Percentiles rank a stretch among this genome's conserved stretches.
Evolutionary conservation across 2,329 filamentous ascomycete genomes (phyloP).

Genomic region (Xylariaceae sp.): DNA sequence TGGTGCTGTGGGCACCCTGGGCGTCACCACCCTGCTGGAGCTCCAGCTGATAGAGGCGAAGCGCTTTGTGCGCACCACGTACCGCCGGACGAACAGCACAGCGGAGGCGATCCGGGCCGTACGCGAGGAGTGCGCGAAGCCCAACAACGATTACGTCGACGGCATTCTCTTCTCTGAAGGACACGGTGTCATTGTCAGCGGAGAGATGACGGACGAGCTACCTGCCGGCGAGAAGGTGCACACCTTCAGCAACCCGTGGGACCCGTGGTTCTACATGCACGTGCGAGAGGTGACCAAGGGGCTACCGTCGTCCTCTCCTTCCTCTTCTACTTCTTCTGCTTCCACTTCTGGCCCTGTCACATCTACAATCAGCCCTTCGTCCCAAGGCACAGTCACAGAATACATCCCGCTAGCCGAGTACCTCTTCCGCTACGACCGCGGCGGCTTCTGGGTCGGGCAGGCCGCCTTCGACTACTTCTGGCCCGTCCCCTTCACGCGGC

Average conservation of each 20-base stretch:
- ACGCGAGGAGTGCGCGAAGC: slow-evolving; percentile 38
- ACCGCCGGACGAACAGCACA: slow-evolving; percentile 48
- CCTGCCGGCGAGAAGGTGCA: slow-evolving; percentile 26
- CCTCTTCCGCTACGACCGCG: slow-evolving; percentile 71
- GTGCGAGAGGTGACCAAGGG: slow-evolving; percentile 43
- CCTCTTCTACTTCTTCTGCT: slow-evolving; percentile 15
- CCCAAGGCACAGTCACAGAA: slow-evolving; percentile 35
- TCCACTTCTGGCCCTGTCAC: neutral
- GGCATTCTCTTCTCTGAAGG: slow-evolving; percentile 60
- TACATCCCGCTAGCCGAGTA: slow-evolving; percentile 66
- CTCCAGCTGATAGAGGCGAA: slow-evolving; percentile 56
- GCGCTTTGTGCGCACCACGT: slow-evolving; percentile 57
- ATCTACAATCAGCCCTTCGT: too few species aligned
- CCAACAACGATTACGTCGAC: slow-evolving; percentile 63
- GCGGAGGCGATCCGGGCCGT: slow-evolving; percentile 45
- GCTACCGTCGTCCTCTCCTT: slow-evolving; percentile 23
- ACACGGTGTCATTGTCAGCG: slow-evolving; percentile 62
- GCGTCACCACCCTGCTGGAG: slow-evolving; percentile 62
- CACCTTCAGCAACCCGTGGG: slow-evolving; percentile 47
- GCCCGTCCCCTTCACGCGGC: slow-evolving; percentile 57
- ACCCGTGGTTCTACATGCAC: slow-evolving; percentile 76
- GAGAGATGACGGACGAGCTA: slow-evolving; percentile 52
- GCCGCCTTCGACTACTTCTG: slow-evolving; percentile 63
- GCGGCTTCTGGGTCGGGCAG: slow-evolving; percentile 67
- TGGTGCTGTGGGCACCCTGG: slow-evolving; percentile 62